These are phyloP conservation scores for Eremothecium sinecaudum DNA, from an alignment of 1,139 yeast species.

Conservation along the genomic window DNA sequence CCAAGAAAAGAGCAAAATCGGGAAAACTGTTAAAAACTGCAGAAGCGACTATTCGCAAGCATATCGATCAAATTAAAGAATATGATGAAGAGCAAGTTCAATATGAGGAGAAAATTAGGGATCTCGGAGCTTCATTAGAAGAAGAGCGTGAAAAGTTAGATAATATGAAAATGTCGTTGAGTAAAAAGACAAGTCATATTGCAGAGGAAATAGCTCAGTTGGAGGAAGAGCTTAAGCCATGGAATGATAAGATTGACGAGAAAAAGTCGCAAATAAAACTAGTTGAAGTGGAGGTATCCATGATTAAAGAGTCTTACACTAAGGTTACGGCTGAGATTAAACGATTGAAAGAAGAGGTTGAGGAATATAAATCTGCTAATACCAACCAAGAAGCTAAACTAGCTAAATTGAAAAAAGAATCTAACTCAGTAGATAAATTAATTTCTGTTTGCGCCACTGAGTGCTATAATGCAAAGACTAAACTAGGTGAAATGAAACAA, in stretches of 20 bases:
- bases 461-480: constrained; percentile 39
- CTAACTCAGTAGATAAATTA: constrained; percentile 44
- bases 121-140: constrained; percentile 40
- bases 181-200: constrained; percentile 45
- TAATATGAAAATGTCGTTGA: constrained; percentile 54
- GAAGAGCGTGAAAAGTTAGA: constrained; percentile 50
- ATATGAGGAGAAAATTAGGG: constrained; percentile 33
- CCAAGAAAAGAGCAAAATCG: constrained; percentile 51
- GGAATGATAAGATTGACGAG: constrained; percentile 60
- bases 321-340: constrained; percentile 29
- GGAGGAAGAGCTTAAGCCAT: constrained; percentile 70
- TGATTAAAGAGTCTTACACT: constrained; percentile 38
- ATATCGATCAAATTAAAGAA: constrained; percentile 30
- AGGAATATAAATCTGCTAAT: constrained; percentile 41
- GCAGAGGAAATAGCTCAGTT: constrained; percentile 35
- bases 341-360: constrained; percentile 33
- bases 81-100: constrained; percentile 39
- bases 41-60: constrained; percentile 14
- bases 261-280: constrained; percentile 60
- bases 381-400: constrained; percentile 40
- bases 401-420: constrained; percentile 36
- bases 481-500: constrained; percentile 44
- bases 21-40: constrained; percentile 40
- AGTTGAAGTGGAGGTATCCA: constrained; percentile 54
- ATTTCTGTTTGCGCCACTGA: constrained; percentile 51